Evolutionary conservation across 176 grass and related monocot species (phyloP), one percentile per base, ranked within the genome.

Genomic region (Musa schizocarpa): DNA sequence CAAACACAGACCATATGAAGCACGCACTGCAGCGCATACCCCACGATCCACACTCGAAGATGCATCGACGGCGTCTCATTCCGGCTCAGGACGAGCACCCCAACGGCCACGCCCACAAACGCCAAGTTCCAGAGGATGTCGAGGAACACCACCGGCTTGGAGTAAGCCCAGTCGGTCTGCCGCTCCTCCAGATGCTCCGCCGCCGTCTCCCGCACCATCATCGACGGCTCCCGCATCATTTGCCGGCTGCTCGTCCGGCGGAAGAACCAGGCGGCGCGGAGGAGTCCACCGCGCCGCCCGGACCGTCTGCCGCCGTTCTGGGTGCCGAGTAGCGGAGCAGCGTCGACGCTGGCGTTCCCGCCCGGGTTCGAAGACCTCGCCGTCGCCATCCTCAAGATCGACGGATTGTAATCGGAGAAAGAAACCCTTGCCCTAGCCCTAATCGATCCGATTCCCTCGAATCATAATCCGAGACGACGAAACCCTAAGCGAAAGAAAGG

Each of bases 141-240:
- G 59, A 77, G 75, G 48, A 77, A 51, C 58, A 77, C 75, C 34
- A 77, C 75, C 1, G 75, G 75, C 75, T 61, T 63, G 56, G 75
- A 77, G 59, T 77, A 77, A 4, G 75, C 75, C 75, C 75, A 77
- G 75, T 77, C 75, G 43, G 59, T 77, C 61, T 77, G 75, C 58
- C 75, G 75, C 48, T 77, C 75, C 75, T 77, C 75, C 61, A 77
- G 75, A 59, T 77, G 75, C 59, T 63, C 75, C n/a, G 75, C 75
- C 61, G 75, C 75, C 10, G 75, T 24, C 75, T 77, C 75, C 59
- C 75, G 75, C 58, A 77, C 75, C 57, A 64, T 65, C 75, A 77
- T 77, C 59, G 75, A 77, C n/a, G 57, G 75, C 49, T 77, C 75
- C 58, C 75, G 59, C 75, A 77, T 64, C 49, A 51, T 65, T 8